Evolutionary conservation across 2,329 filamentous ascomycete genomes (phyloP), one percentile per base, ranked within the genome.

Genomic region (Spiromastix sp.): DNA sequence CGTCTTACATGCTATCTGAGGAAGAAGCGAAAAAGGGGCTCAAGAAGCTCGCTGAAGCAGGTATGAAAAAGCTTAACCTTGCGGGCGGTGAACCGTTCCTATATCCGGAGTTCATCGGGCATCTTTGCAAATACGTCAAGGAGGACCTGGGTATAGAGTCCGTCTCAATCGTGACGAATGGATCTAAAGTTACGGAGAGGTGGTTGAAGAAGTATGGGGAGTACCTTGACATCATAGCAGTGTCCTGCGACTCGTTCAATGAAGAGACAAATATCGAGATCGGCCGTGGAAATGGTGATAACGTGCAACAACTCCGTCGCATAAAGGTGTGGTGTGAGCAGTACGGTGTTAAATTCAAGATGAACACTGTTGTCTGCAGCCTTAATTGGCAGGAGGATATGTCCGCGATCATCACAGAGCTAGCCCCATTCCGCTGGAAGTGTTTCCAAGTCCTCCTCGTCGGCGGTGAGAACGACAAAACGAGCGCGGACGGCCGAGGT

Each of bases 51-150:
- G 57, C 58, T 33, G 44, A 62, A 2, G 68, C 65, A 4, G 69
- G 68, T 12, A 72, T 72, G 69, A 57, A 54, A 32, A 73, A 72
- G 45, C 52, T 72, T 47, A 72, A 72, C 47, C 66, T 72, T 40
- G 68, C 68, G 1, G 69, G 69, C 17, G 68, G 70, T 11, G 69
- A 72, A 41, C 68, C 69, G 0, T 70, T 72, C 43, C 59, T 72
- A 8, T 67, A 72, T 41, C 58, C 59, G 0, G 45, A 51, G 12
- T 58, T 60, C 33, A 52, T 72, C 1, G 57, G 58, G 18, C 49
- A 62, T 39, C 50, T 74, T 24, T 47, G 62, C 22, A 43, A 54
- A 18, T 73, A 60, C 48, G 63, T 61, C 52, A 73, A 73, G 42
- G 51, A 63, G 17, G 57, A 60, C 0, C 57, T 74, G 1, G 32